Evolutionary conservation across 2,329 filamentous ascomycete genomes (phyloP).

Genomic region (Alternaria postmessia): DNA sequence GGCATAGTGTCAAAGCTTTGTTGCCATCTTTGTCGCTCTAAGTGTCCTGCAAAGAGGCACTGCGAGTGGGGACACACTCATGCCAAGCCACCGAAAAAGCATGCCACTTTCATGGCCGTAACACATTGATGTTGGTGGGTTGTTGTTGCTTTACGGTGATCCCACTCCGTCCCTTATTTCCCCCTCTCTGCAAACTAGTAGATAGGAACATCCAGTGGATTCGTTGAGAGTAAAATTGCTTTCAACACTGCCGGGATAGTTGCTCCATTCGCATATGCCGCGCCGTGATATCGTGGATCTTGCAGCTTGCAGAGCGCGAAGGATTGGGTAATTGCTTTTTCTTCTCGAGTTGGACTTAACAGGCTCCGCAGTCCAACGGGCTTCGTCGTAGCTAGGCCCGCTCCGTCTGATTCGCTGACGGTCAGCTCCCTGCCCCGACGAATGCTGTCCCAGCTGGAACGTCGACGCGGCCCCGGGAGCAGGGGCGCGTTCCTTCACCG

Average conservation of each 20-base stretch:
- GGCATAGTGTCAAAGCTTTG: slow-evolving; percentile 8
- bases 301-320: slow-evolving; percentile 1
- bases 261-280: background rate
- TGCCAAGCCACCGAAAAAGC: background rate
- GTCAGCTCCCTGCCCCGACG: background rate
- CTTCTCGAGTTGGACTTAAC: background rate
- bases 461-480: background rate
- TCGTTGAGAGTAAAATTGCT: background rate
- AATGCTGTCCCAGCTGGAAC: background rate
- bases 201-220: background rate
- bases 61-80: background rate
- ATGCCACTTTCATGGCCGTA: background rate
- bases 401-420: background rate
- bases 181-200: background rate
- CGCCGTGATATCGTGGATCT: background rate
- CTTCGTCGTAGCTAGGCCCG: background rate
- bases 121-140: background rate
- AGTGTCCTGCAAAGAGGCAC: background rate
- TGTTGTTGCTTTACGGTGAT: background rate
- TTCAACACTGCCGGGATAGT: background rate
- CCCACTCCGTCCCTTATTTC: background rate
- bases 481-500: slow-evolving; percentile 1
- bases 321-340: background rate
- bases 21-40: slow-evolving; percentile 1
- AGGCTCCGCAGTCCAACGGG: background rate